These are phyloP conservation scores for peach (Prunus persica) DNA, from an alignment of 306 rosid genomes.

Conservation along the genomic window DNA sequence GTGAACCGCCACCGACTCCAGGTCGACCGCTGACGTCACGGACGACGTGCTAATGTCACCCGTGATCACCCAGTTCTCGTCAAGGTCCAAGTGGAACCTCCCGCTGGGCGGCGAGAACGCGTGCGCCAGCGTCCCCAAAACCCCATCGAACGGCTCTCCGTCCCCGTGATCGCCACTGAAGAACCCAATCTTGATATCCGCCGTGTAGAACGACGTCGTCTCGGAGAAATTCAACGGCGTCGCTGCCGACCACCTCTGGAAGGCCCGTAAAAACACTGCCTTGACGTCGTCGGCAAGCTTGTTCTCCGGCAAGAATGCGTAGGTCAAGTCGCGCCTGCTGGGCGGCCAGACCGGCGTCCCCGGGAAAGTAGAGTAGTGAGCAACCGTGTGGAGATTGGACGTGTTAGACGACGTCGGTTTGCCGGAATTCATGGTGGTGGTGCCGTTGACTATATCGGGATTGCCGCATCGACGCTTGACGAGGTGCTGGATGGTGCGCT, in stretches of 20 bases:
- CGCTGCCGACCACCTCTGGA: conserved; percentile 60
- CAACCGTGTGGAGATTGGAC: conserved; percentile 52
- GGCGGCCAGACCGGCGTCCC: conserved; percentile 68
- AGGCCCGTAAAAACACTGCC: conserved; percentile 54
- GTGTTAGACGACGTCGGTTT: conserved; percentile 11
- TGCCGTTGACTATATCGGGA: conserved; percentile 66
- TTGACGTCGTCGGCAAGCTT: conserved; percentile 34
- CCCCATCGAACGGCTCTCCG: conserved; percentile 80
- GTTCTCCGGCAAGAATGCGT: conserved; percentile 50
- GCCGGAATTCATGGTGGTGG: conserved; percentile 66
- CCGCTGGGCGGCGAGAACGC: conserved; percentile 87
- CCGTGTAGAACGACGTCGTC: conserved; percentile 15
- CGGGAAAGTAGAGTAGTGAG: conserved; percentile 59
- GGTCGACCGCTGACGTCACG: conserved; percentile 49
- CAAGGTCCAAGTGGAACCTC: conserved; percentile 58
- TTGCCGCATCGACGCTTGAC: conserved; percentile 66
- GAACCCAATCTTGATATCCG: conserved; percentile 66
- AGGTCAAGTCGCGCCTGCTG: conserved; percentile 44
- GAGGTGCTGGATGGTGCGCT: conserved; percentile 41
- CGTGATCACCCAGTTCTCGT: conserved; percentile 65
- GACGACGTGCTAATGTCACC: conserved; percentile 52
- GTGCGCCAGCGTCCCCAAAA: conserved; percentile 81
- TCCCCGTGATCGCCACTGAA: conserved; percentile 80
- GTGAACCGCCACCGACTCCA: conserved; percentile 89
- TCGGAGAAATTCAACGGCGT: conserved; percentile 52